Conservation (phyloP, 148 eudicot genomes). For the Amaranthus hypochondriacus region DNA sequence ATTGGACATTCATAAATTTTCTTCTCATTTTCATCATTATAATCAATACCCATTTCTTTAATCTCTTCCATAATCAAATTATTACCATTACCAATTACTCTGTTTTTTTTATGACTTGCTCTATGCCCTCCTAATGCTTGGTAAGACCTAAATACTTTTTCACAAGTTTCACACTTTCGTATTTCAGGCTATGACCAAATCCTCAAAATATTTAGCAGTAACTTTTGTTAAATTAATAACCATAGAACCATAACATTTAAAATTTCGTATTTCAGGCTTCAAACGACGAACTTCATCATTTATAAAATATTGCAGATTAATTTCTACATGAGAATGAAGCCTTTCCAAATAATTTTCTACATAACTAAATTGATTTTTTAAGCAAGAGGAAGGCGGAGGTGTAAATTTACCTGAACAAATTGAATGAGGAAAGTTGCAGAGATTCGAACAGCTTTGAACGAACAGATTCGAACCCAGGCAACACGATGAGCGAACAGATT, state of each 20-base stretch:
- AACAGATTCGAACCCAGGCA: too few species aligned
- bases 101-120: conserved; percentile 64
- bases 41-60: neutral
- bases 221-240: conserved; percentile 51
- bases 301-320: conserved; percentile 35
- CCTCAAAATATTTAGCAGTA: conserved; percentile 59
- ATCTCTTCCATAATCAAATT: too few species aligned
- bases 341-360: conserved; percentile 64
- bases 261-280: neutral
- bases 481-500: too few species aligned
- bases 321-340: conserved; percentile 65
- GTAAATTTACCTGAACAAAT: too few species aligned
- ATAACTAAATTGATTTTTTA: neutral
- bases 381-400: too few species aligned
- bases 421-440: too few species aligned
- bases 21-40: conserved; percentile 12
- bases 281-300: conserved; percentile 2
- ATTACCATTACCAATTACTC: neutral
- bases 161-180: conserved; percentile 57
- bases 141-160: conserved; percentile 53
- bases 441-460: too few species aligned
- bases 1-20: conserved; percentile 60
- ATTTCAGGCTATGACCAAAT: conserved; percentile 65
- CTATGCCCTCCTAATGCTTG: conserved; percentile 85
- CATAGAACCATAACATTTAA: conserved; percentile 43